phyloP scores from a whole-genome alignment of 2,329 filamentous ascomycete genomes.

The Lanzia echinophila region DNA sequence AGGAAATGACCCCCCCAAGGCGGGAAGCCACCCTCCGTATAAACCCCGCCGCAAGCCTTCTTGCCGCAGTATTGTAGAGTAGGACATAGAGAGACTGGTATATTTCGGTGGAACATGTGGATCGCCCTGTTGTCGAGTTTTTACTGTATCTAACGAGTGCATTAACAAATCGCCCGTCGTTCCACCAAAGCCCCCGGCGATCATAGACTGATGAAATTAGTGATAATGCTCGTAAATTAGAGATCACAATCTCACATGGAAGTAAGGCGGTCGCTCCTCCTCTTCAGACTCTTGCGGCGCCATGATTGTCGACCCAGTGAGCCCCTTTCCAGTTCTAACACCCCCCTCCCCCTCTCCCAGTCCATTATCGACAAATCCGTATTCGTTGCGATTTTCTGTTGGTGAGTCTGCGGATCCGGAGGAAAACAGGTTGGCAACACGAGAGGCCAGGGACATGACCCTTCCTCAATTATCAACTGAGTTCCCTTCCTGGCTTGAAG shows the following conservation, averaged over 20 bases:
- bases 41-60: slow-evolving; percentile 81
- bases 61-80: slow-evolving; percentile 86
- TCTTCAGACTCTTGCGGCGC: slow-evolving; percentile 36
- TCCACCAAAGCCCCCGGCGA: slow-evolving; percentile 88
- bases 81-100: slow-evolving; percentile 81
- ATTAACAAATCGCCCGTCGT: slow-evolving; percentile 95
- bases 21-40: slow-evolving; percentile 90
- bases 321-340: slow-evolving; percentile 23
- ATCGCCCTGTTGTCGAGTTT: slow-evolving; percentile 95
- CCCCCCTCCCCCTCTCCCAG: slow-evolving; percentile 26
- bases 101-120: slow-evolving; percentile 91
- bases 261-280: slow-evolving; percentile 53
- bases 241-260: slow-evolving; percentile 44
- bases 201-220: slow-evolving; percentile 63
- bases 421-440: slow-evolving; percentile 46
- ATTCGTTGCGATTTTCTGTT: slow-evolving; percentile 23
- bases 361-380: slow-evolving; percentile 33
- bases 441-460: slow-evolving; percentile 53
- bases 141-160: slow-evolving; percentile 98
- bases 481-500: slow-evolving; percentile 1
- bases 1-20: slow-evolving; percentile 84
- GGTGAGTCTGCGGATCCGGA: slow-evolving; percentile 26
- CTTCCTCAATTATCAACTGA: slow-evolving; percentile 24
- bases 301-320: slow-evolving; percentile 22
- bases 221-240: slow-evolving; percentile 9